phyloP scores from a whole-genome alignment of 768 basidiomycete species.

The Pisolithus orientalis region DNA sequence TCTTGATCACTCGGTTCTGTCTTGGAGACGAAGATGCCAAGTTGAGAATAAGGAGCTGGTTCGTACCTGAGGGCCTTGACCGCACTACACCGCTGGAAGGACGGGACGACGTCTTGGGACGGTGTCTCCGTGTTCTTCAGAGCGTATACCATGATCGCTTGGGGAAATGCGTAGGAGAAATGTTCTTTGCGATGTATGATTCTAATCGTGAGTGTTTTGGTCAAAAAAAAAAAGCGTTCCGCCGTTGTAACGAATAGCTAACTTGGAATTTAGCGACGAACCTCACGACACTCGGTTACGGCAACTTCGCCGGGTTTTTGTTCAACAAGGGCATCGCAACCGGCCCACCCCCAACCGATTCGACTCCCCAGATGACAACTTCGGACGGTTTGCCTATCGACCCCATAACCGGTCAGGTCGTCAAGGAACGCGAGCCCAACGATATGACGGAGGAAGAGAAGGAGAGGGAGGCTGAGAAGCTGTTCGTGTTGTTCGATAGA shows the following conservation, averaged over 20 bases:
- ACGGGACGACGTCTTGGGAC: conserved; percentile 68
- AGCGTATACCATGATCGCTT: conserved; percentile 68
- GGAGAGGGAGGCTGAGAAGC: conserved; percentile 84
- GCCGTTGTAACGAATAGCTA: not conserved
- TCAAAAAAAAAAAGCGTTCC: not conserved
- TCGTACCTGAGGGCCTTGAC: conserved; percentile 78
- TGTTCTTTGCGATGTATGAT: conserved; percentile 80
- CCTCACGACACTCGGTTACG: conserved; percentile 83
- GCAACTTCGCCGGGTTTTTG: conserved; percentile 91
- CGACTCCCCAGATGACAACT: conserved; percentile 29
- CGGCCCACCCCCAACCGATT: conserved; percentile 37
- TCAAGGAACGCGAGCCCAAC: conserved; percentile 31
- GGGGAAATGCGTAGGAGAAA: conserved; percentile 76
- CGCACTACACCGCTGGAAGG: conserved; percentile 69
- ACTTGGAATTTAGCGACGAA: conserved; percentile 44
- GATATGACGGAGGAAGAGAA: conserved; percentile 95
- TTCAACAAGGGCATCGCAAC: conserved; percentile 83
- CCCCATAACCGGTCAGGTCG: conserved; percentile 79
- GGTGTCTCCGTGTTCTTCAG: conserved; percentile 69
- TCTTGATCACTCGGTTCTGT: conserved; percentile 70
- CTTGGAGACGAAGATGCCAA: conserved; percentile 55
- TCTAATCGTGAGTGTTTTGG: conserved; percentile 48
- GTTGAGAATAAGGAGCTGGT: conserved; percentile 51
- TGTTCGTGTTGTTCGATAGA: conserved; percentile 90
- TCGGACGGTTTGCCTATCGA: conserved; percentile 50